Conservation (phyloP, 768 basidiomycete genomes). For the Rhizopogon roseolus region DNA sequence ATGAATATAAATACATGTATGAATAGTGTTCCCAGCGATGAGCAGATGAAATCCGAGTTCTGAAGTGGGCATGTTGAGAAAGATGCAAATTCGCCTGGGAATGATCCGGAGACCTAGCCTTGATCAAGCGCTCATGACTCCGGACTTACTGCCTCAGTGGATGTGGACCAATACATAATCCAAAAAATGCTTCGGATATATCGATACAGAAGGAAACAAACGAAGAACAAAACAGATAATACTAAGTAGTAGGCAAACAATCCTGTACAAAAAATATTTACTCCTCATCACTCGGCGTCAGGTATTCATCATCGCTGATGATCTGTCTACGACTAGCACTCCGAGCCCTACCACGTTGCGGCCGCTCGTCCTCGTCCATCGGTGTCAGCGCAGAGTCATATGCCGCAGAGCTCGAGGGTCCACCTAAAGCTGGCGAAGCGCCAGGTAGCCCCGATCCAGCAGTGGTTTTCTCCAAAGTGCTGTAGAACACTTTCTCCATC, state of each 20-base stretch:
- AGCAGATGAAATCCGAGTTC: too few relatives aligned
- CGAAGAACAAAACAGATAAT: not conserved
- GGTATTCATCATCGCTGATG: slow-evolving; percentile 67
- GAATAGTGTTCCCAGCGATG: too few relatives aligned
- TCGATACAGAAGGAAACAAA: slow-evolving; percentile 3
- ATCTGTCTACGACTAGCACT: slow-evolving; percentile 68
- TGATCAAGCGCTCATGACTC: too few relatives aligned
- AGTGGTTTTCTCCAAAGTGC: slow-evolving; percentile 57
- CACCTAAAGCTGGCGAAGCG: slow-evolving; percentile 39
- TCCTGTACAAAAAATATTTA: slow-evolving; percentile 22
- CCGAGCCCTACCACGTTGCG: slow-evolving; percentile 48
- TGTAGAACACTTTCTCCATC: slow-evolving; percentile 86
- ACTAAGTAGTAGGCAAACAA: not conserved
- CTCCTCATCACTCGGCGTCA: slow-evolving; percentile 77
- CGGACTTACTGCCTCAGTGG: slow-evolving; percentile 1
- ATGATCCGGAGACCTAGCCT: too few relatives aligned
- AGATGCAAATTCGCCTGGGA: too few relatives aligned
- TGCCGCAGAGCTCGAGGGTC: slow-evolving; percentile 30
- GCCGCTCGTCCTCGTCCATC: slow-evolving; percentile 78
- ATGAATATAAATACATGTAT: too few relatives aligned
- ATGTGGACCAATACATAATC: not conserved
- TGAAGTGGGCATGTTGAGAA: too few relatives aligned
- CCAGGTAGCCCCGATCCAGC: slow-evolving; percentile 72
- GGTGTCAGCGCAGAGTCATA: slow-evolving; percentile 70
- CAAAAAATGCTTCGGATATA: not conserved